A percentile compares a stretch with the other conserved stretches of the same genome.
phyloP scores from a whole-genome alignment of 345 rosid genomes.

The Rhodamnia argentea region DNA sequence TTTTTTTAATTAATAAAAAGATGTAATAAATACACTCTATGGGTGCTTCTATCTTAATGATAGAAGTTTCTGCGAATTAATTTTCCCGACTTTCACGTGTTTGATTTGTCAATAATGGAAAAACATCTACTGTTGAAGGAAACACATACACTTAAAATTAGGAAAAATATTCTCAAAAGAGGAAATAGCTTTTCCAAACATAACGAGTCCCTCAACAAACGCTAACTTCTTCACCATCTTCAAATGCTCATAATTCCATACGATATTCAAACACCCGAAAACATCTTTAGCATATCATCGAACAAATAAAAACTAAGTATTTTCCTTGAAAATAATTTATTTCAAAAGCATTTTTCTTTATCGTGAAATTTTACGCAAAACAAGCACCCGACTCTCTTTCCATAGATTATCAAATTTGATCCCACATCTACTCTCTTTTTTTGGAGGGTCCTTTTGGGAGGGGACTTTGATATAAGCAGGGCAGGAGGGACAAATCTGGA shows the following conservation, averaged over 20 bases:
- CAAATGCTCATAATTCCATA: background rate
- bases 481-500: background rate
- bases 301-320: background rate
- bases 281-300: accelerated
- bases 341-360: background rate
- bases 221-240: background rate
- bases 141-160: background rate
- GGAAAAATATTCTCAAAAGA: background rate
- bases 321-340: background rate
- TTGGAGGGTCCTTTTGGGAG: background rate
- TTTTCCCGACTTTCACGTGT: background rate
- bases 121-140: background rate
- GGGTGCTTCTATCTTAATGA: background rate
- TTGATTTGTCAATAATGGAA: background rate
- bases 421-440: background rate
- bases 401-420: accelerated
- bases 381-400: background rate
- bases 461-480: background rate
- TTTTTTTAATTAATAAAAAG: background rate
- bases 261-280: background rate
- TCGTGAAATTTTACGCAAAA: background rate
- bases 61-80: background rate
- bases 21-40: background rate
- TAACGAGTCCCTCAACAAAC: background rate
- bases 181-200: background rate